A percentile compares a stretch with the other conserved stretches of the same genome.
phyloP scores from a whole-genome alignment of 768 basidiomycete genomes.

The Rhodotorula toruloides region DNA sequence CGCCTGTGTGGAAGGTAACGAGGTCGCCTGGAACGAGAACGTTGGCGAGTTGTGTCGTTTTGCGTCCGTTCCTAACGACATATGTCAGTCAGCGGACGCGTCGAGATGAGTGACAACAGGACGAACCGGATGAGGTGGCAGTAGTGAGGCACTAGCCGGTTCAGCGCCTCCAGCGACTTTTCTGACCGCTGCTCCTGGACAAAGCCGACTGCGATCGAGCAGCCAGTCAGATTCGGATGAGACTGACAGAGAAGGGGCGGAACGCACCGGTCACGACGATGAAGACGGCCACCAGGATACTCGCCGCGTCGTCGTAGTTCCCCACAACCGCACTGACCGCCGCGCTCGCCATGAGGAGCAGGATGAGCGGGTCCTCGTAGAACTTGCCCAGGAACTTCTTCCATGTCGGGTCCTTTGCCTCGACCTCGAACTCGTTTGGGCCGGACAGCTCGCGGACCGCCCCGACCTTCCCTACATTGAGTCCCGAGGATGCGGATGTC shows the following conservation, averaged over 20 bases:
- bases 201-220: constrained; percentile 64
- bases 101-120: not conserved
- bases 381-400: constrained; percentile 92
- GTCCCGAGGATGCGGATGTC: constrained; percentile 27
- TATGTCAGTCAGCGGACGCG: not conserved
- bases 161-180: constrained; percentile 86
- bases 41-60: constrained; percentile 80
- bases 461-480: constrained; percentile 31
- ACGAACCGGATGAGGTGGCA: constrained; percentile 73
- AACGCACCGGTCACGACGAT: constrained; percentile 84
- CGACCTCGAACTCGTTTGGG: constrained; percentile 82
- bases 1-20: constrained; percentile 80
- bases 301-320: constrained; percentile 89
- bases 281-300: constrained; percentile 82
- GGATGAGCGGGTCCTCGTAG: constrained; percentile 87
- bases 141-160: constrained; percentile 94
- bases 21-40: constrained; percentile 95
- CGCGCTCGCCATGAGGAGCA: constrained; percentile 84
- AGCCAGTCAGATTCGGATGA: not conserved
- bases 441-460: constrained; percentile 42
- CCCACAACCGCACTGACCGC: constrained; percentile 84
- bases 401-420: constrained; percentile 68
- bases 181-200: constrained; percentile 93
- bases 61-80: constrained; percentile 55
- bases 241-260: not conserved